Evolutionary conservation across 306 rosid species (phyloP).

Genomic region (Aeschynomene evenia): DNA sequence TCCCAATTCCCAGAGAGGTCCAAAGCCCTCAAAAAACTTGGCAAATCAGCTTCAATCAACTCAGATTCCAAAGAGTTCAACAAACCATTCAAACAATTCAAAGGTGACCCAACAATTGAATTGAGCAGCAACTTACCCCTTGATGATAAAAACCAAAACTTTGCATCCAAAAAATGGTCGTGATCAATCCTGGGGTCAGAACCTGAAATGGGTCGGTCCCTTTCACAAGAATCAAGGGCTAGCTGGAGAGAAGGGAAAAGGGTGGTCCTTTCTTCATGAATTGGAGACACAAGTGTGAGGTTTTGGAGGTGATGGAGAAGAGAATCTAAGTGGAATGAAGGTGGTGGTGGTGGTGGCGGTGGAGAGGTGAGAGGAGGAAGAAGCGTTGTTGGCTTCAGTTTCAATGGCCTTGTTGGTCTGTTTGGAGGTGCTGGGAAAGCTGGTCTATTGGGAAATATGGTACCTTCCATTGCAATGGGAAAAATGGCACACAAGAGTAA

Average conservation of each 20-base stretch:
- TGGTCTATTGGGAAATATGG: conserved; percentile 68
- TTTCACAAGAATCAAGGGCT: conserved; percentile 34
- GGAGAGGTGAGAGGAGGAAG: conserved; percentile 47
- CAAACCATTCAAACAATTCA: conserved; percentile 50
- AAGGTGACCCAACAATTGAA: conserved; percentile 59
- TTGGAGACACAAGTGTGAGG: conserved; percentile 37
- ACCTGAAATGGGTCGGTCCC: conserved; percentile 40
- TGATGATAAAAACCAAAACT: conserved; percentile 58
- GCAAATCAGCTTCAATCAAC: conserved; percentile 65
- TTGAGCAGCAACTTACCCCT: conserved; percentile 62
- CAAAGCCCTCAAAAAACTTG: conserved; percentile 69
- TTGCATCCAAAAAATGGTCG: conserved; percentile 21
- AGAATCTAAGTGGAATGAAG: conserved; percentile 64
- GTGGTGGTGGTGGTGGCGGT: conserved; percentile 41
- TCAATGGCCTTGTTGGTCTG: conserved; percentile 49
- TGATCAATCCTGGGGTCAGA: conserved; percentile 27
- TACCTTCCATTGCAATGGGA: conserved; percentile 67
- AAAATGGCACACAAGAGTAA: neutral
- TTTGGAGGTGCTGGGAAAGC: conserved; percentile 51
- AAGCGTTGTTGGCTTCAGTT: conserved; percentile 48
- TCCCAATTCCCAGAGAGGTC: conserved; percentile 82
- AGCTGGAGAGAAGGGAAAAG: conserved; percentile 42
- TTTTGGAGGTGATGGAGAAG: conserved; percentile 78
- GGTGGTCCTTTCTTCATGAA: conserved; percentile 34
- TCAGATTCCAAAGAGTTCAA: conserved; percentile 59